Conservation (phyloP, 2,329 filamentous ascomycete species). For the Fusarium piperis region DNA sequence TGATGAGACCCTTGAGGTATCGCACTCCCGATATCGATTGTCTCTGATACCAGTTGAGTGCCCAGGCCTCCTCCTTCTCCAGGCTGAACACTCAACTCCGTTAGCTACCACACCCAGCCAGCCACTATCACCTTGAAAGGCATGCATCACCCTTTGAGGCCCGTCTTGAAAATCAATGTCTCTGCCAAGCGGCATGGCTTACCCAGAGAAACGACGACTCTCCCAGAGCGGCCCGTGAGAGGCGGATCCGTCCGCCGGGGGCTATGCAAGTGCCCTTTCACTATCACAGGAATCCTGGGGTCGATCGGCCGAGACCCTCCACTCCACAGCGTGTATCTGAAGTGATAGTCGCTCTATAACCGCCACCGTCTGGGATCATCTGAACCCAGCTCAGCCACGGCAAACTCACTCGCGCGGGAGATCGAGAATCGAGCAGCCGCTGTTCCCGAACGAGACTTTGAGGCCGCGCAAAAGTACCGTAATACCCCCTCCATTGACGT, state of each 20-base stretch:
- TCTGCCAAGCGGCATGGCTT: conserved; percentile 8
- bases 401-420: neutral
- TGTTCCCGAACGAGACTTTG: neutral
- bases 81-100: neutral
- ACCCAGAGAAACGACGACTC: neutral
- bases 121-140: conserved; percentile 13
- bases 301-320: conserved; percentile 16
- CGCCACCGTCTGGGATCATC: neutral
- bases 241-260: conserved; percentile 5
- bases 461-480: neutral
- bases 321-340: neutral
- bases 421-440: neutral
- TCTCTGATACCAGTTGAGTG: neutral
- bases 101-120: conserved; percentile 5
- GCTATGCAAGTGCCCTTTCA: neutral
- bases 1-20: neutral
- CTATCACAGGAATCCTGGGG: conserved; percentile 12
- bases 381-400: conserved; percentile 12
- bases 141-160: neutral
- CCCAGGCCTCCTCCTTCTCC: neutral
- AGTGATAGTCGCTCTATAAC: neutral
- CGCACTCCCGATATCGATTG: neutral
- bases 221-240: neutral
- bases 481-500: neutral
- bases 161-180: neutral